Evolutionary conservation across 768 basidiomycete genomes (phyloP).

Genomic region (Mycena haematopus): DNA sequence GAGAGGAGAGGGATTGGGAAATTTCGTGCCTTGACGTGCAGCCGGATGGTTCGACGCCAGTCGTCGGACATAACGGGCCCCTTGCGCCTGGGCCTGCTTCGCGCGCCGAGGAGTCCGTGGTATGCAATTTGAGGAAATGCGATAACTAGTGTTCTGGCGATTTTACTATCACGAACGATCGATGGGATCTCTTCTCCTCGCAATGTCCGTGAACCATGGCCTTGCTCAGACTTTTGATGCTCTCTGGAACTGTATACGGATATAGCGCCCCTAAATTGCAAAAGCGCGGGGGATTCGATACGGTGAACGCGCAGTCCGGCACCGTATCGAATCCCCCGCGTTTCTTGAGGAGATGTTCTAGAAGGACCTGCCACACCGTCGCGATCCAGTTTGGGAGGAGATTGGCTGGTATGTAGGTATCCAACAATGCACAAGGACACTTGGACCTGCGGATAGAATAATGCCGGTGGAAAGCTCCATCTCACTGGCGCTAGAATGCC

Average conservation of each 20-base stretch:
- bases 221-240: neutral
- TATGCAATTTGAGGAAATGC: constrained; percentile 3
- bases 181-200: constrained; percentile 10
- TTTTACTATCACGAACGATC: constrained; percentile 13
- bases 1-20: constrained; percentile 3
- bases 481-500: neutral
- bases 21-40: constrained; percentile 11
- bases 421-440: neutral
- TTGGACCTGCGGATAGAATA: neutral
- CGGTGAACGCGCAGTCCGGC: constrained; percentile 2
- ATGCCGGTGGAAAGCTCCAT: constrained; percentile 1
- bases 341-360: constrained; percentile 13
- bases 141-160: constrained; percentile 9
- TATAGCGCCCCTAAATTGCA: neutral
- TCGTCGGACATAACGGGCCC: neutral
- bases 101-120: constrained; percentile 15
- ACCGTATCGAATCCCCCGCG: neutral
- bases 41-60: constrained; percentile 7
- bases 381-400: constrained; percentile 1
- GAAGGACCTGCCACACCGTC: constrained; percentile 3
- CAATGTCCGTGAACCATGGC: constrained; percentile 11
- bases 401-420: neutral
- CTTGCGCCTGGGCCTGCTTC: constrained; percentile 5
- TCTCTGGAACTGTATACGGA: neutral
- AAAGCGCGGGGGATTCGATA: constrained; percentile 1